A percentile compares a stretch with the other conserved stretches of the same genome.
phyloP scores from a whole-genome alignment of 345 rosid genomes.

The Toxicodendron radicans region DNA sequence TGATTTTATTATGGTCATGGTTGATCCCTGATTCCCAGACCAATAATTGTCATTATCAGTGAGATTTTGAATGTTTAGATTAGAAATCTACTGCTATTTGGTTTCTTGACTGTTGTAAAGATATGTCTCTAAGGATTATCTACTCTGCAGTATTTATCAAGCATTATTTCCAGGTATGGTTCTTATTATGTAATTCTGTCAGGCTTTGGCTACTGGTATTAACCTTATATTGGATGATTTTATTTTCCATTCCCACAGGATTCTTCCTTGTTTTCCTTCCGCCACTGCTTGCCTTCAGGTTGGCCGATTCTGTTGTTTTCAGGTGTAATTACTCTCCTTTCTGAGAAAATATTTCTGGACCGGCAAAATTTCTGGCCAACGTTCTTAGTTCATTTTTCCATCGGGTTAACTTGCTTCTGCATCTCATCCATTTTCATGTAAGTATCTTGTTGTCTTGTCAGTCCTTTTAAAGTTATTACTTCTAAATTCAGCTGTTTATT shows the following conservation, averaged over 20 bases:
- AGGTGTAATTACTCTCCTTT: constrained; percentile 49
- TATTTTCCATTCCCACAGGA: constrained; percentile 38
- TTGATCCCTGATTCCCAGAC: background rate
- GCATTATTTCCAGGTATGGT: constrained; percentile 70
- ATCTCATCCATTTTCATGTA: constrained; percentile 55
- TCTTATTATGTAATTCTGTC: constrained; percentile 12
- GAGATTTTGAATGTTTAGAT: background rate
- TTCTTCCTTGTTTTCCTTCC: constrained; percentile 59
- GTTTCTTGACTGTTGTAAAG: constrained; percentile 57
- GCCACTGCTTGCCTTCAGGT: constrained; percentile 70
- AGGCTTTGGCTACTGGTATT: constrained; percentile 1
- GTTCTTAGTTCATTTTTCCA: constrained; percentile 46
- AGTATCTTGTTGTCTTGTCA: constrained; percentile 32
- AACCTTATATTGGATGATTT: constrained; percentile 10
- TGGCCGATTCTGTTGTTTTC: constrained; percentile 62
- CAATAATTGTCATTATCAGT: background rate
- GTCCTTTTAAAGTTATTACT: background rate
- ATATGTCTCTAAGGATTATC: constrained; percentile 76
- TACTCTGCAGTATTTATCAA: constrained; percentile 72
- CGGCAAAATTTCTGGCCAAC: constrained; percentile 57
- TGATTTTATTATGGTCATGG: background rate
- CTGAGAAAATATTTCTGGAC: constrained; percentile 55
- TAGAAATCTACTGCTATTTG: constrained; percentile 3
- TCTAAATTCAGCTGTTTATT: background rate
- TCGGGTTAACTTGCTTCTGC: constrained; percentile 54